Evolutionary conservation across 352 stramenopile genomes (phyloP).

Genomic region (Elongisporangium senticosum): DNA sequence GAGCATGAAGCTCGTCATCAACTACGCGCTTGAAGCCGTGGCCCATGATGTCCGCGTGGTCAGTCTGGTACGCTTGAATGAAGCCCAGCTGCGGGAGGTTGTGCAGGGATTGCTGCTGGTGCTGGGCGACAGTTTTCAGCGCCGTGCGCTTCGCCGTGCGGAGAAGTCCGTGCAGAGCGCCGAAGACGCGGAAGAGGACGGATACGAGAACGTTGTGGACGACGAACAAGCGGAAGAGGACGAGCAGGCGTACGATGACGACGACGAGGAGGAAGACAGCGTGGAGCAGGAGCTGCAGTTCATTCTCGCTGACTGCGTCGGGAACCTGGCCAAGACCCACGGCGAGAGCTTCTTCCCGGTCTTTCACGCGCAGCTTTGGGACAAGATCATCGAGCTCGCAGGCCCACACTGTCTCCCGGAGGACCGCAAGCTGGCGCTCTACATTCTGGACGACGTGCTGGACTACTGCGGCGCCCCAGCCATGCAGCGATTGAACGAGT

Average conservation of each 20-base stretch:
- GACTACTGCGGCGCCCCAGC: constrained; percentile 60
- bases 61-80: constrained; percentile 43
- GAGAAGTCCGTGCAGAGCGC: constrained; percentile 15
- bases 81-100: constrained; percentile 64
- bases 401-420: constrained; percentile 63
- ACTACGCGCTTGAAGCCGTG: constrained; percentile 35
- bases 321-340: constrained; percentile 68
- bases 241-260: constrained; percentile 17
- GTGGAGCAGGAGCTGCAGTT: constrained; percentile 76
- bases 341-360: constrained; percentile 62
- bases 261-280: constrained; percentile 42
- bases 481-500: constrained; percentile 47
- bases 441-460: constrained; percentile 84
- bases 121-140: constrained; percentile 77
- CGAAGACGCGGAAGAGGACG: constrained; percentile 26
- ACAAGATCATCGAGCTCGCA: constrained; percentile 69
- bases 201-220: constrained; percentile 9
- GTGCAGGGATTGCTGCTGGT: constrained; percentile 72
- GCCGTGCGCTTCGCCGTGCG: constrained; percentile 50
- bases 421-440: constrained; percentile 78
- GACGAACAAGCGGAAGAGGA: constrained; percentile 14
- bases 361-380: constrained; percentile 68
- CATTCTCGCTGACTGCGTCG: constrained; percentile 71
- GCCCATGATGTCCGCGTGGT: constrained; percentile 4
- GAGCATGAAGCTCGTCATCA: constrained; percentile 72